Base-by-base conservation (phyloP, 345 rosid genomes). In the Eucalyptus erythrocorys region DNA sequence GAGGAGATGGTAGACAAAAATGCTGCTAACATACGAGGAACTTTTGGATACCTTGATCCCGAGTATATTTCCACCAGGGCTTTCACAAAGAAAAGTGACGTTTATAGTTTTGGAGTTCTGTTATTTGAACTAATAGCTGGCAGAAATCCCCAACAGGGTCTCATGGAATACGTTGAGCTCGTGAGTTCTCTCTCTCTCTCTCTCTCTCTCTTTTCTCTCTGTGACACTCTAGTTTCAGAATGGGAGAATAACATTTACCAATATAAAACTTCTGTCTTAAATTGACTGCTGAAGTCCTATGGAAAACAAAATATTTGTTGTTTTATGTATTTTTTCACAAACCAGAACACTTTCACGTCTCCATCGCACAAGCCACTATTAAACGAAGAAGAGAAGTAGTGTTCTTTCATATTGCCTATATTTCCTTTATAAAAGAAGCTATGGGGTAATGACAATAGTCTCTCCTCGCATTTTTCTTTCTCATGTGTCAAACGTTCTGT, bases 41-140 rank as follows among this genome's bases (percentile, higher is more conserved):
- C 99, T 24, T 96, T 96, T 89, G 99, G 99, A 87, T 98, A 97
- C 90, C 99, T 98, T 59, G 99, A 98, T 92, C 99, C 99, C 7
- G 99, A 98, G 87, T 98, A 98, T 86, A 93, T 98, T 66, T 97
- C 99, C 48, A 93, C 99, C 9, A 91, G 96, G 91, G 94, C 90
- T 47, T 97, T 95, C 90, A 97, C 99, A 5, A 98, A 98, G 94
- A 98, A 96, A 92, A 98, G 99, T 48, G 99, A 98, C 81, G 99
- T 98, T 84, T 98, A 97, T 89, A 97, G 99, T 91, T 98, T 93
- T 5, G 99, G 99, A 64, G 99, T 98, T 80, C 93, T 98, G 91
- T 98, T 98, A 30, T 98, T 98, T 82, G 99, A 98, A 89, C 95
- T 98, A 84, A 95, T 97, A 91, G 99, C 99, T 12, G 97, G 97